A percentile compares a stretch with the other conserved stretches of the same genome.
phyloP scores from a whole-genome alignment of 495 filamentous ascomycete species.

The Bombardia bombarda region DNA sequence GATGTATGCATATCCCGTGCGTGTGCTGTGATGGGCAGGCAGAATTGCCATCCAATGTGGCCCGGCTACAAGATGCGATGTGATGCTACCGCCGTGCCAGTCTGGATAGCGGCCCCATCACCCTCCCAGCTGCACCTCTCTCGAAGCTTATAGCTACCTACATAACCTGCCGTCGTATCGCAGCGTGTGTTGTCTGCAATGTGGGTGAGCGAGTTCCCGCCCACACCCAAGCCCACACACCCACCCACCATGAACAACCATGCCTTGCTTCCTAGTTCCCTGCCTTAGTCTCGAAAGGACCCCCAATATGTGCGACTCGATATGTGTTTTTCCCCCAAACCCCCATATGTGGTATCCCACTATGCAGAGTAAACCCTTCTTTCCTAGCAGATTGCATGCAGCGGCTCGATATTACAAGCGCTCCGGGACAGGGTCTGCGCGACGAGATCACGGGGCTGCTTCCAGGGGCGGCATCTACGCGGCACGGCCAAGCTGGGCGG shows the following conservation, averaged over 20 bases:
- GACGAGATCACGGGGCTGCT: slow-evolving; percentile 16
- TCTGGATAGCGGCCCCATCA: neutral
- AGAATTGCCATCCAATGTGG: slow-evolving; percentile 8
- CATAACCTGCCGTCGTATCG: neutral
- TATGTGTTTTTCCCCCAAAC: slow-evolving; percentile 1
- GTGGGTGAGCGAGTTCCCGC: too few relatives aligned
- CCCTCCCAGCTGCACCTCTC: neutral
- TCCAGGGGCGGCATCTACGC: neutral
- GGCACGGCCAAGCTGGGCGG: neutral
- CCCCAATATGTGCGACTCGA: slow-evolving; percentile 10
- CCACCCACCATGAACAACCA: too few relatives aligned
- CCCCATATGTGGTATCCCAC: slow-evolving; percentile 8
- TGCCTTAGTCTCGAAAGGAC: slow-evolving; percentile 7
- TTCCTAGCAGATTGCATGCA: slow-evolving; percentile 14
- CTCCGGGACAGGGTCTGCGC: slow-evolving; percentile 9
- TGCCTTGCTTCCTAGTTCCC: too few relatives aligned
- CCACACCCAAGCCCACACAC: too few relatives aligned
- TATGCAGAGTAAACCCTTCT: slow-evolving; percentile 6
- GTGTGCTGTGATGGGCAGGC: neutral
- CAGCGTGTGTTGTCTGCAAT: too few relatives aligned
- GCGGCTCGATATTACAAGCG: slow-evolving; percentile 18
- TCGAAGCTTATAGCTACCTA: neutral
- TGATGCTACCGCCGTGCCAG: neutral
- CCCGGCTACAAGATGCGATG: slow-evolving; percentile 10
- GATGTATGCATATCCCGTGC: slow-evolving; percentile 1